Percentiles rank a stretch among this genome's conserved stretches.
Evolutionary conservation across 768 basidiomycete genomes (phyloP).

Genomic region (Pulveroboletus sp.): DNA sequence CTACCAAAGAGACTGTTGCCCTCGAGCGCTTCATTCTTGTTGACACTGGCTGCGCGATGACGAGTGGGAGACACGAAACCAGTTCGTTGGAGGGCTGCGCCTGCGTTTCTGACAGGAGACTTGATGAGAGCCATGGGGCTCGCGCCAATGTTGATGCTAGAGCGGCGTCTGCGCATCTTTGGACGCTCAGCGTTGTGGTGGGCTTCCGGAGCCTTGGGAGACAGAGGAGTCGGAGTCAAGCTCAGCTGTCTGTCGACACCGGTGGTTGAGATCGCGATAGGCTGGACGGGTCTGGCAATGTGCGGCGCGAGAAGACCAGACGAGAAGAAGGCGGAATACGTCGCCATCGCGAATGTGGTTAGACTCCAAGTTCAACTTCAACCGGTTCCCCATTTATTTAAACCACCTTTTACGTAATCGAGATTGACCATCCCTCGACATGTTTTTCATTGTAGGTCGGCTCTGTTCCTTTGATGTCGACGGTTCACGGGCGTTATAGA

Average conservation of each 20-base stretch:
- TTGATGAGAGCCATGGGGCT: constrained; percentile 58
- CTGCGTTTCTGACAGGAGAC: constrained; percentile 49
- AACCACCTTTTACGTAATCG: constrained; percentile 17
- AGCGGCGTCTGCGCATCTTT: constrained; percentile 56
- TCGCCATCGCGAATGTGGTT: constrained; percentile 30
- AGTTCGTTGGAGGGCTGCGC: constrained; percentile 47
- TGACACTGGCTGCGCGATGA: constrained; percentile 45
- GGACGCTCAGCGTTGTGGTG: constrained; percentile 30
- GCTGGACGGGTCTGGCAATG: constrained; percentile 22
- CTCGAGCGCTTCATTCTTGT: constrained; percentile 32
- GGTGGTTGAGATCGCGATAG: no score
- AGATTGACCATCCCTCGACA: constrained; percentile 17
- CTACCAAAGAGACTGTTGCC: constrained; percentile 46
- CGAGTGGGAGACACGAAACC: constrained; percentile 37
- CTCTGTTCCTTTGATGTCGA: background rate
- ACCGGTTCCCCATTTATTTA: constrained; percentile 12
- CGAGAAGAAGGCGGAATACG: constrained; percentile 67
- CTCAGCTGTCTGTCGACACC: constrained; percentile 36
- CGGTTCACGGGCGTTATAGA: constrained; percentile 44
- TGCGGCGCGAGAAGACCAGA: constrained; percentile 62
- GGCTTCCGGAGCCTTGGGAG: constrained; percentile 21
- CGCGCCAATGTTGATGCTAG: constrained; percentile 52
- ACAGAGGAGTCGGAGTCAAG: constrained; percentile 36
- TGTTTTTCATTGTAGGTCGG: constrained; percentile 70
- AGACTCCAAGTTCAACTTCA: constrained; percentile 22